phyloP scores from a whole-genome alignment of 148 eudicot genomes.

The Fallopia convolvulus region DNA sequence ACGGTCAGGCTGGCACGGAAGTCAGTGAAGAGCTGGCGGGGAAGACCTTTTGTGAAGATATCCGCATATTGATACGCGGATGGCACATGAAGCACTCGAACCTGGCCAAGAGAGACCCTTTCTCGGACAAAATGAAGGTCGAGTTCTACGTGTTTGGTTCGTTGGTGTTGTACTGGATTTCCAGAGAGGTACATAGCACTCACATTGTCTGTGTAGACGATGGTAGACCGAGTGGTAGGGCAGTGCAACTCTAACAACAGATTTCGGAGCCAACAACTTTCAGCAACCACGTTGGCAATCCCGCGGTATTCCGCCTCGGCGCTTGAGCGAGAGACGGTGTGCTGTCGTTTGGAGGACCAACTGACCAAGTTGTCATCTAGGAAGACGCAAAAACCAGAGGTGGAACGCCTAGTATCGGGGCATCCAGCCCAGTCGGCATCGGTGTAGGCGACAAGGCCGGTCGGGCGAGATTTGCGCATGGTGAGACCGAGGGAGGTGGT shows the following conservation, averaged over 20 bases:
- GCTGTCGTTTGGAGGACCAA: not conserved
- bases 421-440: not conserved
- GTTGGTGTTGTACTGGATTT: not conserved
- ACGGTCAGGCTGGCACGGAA: not conserved
- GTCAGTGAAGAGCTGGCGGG: not conserved
- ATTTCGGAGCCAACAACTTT: not conserved
- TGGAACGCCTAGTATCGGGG: not conserved
- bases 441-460: too few relatives aligned
- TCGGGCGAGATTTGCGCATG: too few relatives aligned
- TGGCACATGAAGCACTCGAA: not conserved
- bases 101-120: not conserved
- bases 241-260: too few relatives aligned
- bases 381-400: not conserved
- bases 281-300: not conserved
- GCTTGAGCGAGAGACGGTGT: not conserved
- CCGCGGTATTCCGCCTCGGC: not conserved
- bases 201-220: too few relatives aligned
- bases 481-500: too few relatives aligned
- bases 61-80: not conserved
- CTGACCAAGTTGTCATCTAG: not conserved
- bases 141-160: not conserved
- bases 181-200: not conserved
- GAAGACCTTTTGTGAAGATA: not conserved
- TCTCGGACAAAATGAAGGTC: not conserved
- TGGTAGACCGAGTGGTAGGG: too few relatives aligned